Base-by-base conservation (phyloP, 2,329 filamentous ascomycete species). In the Aaosphaeria arxii region DNA sequence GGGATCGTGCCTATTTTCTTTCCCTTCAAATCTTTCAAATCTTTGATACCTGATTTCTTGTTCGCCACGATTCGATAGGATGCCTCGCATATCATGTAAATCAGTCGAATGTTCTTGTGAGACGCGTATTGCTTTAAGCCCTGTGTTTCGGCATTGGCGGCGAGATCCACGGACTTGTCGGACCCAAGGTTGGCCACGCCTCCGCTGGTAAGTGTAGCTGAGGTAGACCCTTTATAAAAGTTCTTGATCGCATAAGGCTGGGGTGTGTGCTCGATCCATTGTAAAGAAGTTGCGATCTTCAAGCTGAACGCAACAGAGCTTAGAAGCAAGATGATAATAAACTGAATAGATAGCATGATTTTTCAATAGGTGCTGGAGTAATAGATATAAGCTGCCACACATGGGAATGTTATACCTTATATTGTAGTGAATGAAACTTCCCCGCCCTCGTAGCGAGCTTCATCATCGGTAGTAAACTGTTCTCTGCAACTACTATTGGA, bases 61-160 rank as follows among this genome's bases (percentile, higher is more conserved):
- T 57, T 54, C 30, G 58, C 58, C 31, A 63, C 55, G 17, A 62
- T 54, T 33, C 60, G 57, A 45, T 63, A 62, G 1, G 54, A 43
- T 1, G 59, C 60, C 50, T 63, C 60, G 44, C 53, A 55, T 42
- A 61, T 55, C 40, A 56, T 52, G 48, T 63, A 62, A 42, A 63
- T 63, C 28, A 63, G 51, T 24, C 60, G 60, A 44, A 63, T 48
- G 41, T 61, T 59, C 36, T 55, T 55, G 38, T 63, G 55, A 6
- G 39, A 46, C 28, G 52, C 51, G 39, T 57, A 63, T 29, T 59
- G 50, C 29, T 55, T 55, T 1, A 63, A 49, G 40, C 53, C 57
- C 45, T 62, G 60, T 29, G 60, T 63, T 49, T 63, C 60, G 24
- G 60, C 60, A 45, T 63, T 63, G 40, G 60, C 52, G 29, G 58